Evolutionary conservation across 805 yeast genomes (phyloP).

Genomic region (Starmerella sirachaensis): DNA sequence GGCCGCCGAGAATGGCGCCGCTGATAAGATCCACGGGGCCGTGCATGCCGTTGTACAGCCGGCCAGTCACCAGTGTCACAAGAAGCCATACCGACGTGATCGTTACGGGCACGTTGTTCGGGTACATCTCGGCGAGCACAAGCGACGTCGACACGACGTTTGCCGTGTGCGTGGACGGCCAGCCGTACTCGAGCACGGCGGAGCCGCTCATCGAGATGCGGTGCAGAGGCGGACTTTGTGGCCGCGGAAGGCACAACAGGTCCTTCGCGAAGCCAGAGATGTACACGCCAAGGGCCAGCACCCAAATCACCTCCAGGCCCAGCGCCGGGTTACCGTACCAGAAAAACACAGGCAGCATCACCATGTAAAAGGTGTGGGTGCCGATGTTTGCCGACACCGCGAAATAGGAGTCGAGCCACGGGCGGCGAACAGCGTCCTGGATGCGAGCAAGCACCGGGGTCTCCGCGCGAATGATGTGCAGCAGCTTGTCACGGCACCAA

Average conservation of each 20-base stretch:
- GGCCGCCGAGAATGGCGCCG: conserved; percentile 55
- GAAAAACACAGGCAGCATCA: conserved; percentile 71
- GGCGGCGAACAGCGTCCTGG: conserved; percentile 41
- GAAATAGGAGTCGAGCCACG: conserved; percentile 57
- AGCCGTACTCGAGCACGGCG: conserved; percentile 87
- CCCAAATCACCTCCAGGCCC: conserved; percentile 51
- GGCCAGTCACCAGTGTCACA: conserved; percentile 57
- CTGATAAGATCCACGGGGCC: conserved; percentile 65
- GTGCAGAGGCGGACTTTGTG: conserved; percentile 80
- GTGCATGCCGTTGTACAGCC: conserved; percentile 96
- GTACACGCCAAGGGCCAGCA: conserved; percentile 49
- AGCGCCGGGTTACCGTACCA: conserved; percentile 60
- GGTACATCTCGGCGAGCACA: conserved; percentile 27
- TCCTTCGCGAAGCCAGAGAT: conserved; percentile 68
- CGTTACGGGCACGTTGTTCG: neutral
- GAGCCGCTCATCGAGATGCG: conserved; percentile 84
- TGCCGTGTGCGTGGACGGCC: conserved; percentile 89
- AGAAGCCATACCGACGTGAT: conserved; percentile 36
- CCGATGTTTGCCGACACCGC: conserved; percentile 84
- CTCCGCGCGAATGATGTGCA: conserved; percentile 52
- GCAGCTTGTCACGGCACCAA: conserved; percentile 38
- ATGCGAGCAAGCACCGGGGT: conserved; percentile 44
- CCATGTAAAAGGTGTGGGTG: conserved; percentile 83
- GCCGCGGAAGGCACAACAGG: conserved; percentile 79
- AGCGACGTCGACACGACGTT: conserved; percentile 78